Evolutionary conservation across 257 asterid species (phyloP).

Genomic region (Solanum okadae): DNA sequence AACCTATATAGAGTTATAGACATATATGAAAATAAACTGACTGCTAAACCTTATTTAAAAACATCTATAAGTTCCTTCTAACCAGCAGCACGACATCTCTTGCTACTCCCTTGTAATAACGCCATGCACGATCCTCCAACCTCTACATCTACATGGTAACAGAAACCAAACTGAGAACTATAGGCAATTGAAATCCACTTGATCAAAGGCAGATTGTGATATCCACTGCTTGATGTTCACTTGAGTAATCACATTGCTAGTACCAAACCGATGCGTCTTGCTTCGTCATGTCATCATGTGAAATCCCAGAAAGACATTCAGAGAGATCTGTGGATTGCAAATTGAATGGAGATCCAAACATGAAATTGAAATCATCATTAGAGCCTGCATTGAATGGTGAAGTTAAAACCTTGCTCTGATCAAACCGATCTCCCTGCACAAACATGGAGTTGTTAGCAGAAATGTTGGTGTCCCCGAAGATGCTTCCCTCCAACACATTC

Average conservation of each 20-base stretch:
- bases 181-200: neutral
- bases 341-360: conserved; percentile 29
- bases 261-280: conserved; percentile 37
- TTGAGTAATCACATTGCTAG: neutral
- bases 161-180: neutral
- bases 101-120: neutral
- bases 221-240: neutral
- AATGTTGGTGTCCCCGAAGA: conserved; percentile 17
- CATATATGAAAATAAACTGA: neutral
- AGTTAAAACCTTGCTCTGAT: conserved; percentile 16
- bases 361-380: conserved; percentile 18
- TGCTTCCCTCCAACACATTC: conserved; percentile 1
- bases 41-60: neutral
- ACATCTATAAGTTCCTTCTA: conserved; percentile 8
- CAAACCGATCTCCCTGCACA: conserved; percentile 21
- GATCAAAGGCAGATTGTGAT: neutral
- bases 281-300: conserved; percentile 11
- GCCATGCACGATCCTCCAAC: neutral
- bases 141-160: neutral
- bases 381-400: conserved; percentile 12
- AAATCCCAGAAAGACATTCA: conserved; percentile 10
- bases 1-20: neutral
- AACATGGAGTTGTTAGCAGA: conserved; percentile 13
- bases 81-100: neutral
- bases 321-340: conserved; percentile 23